A percentile compares a stretch with the other conserved stretches of the same genome.
phyloP scores from a whole-genome alignment of 2,329 filamentous ascomycete species.

The Passalora sequoiae region DNA sequence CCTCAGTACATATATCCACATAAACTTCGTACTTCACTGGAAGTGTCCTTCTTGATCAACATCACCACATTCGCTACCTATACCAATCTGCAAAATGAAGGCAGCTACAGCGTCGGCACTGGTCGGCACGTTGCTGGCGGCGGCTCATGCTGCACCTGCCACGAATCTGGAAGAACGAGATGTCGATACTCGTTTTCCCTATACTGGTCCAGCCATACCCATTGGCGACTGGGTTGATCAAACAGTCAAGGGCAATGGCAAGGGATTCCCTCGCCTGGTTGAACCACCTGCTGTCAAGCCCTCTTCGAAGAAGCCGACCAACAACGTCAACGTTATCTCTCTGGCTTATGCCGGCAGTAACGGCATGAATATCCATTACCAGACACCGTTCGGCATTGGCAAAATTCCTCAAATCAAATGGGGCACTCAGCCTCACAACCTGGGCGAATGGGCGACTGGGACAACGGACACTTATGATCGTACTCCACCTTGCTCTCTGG shows the following conservation, averaged over 20 bases:
- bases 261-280: slow-evolving; percentile 48
- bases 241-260: slow-evolving; percentile 49
- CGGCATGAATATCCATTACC: slow-evolving; percentile 51
- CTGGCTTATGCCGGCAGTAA: slow-evolving; percentile 43
- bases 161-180: slow-evolving; percentile 15
- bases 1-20: no score
- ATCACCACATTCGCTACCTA: neutral
- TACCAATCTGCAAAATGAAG: slow-evolving; percentile 8
- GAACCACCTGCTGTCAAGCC: slow-evolving; percentile 49
- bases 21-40: no score
- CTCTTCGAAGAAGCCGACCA: slow-evolving; percentile 39
- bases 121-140: slow-evolving; percentile 8
- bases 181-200: slow-evolving; percentile 42
- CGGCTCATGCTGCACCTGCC: slow-evolving; percentile 7
- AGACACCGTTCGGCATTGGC: slow-evolving; percentile 51
- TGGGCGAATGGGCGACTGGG: slow-evolving; percentile 38
- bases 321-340: slow-evolving; percentile 52
- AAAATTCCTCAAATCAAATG: slow-evolving; percentile 42
- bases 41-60: no score
- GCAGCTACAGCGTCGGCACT: slow-evolving; percentile 8
- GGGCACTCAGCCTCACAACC: slow-evolving; percentile 33
- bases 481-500: slow-evolving; percentile 46
- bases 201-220: slow-evolving; percentile 40
- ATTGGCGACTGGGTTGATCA: slow-evolving; percentile 50
- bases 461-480: slow-evolving; percentile 45